phyloP scores from a whole-genome alignment of 2,329 filamentous ascomycete species.

The Apiospora koreana region DNA sequence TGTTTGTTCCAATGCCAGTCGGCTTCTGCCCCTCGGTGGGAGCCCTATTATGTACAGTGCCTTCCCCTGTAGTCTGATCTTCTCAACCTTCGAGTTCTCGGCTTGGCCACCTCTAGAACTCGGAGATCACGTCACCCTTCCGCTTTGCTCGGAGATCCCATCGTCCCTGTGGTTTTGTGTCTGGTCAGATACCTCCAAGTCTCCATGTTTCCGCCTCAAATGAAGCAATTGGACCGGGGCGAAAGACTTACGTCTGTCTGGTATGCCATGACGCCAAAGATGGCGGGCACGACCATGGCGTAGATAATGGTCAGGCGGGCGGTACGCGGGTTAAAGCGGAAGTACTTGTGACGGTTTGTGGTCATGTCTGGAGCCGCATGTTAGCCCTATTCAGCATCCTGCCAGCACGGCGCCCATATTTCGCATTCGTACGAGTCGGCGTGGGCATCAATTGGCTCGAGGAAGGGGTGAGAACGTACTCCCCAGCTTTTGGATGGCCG shows the following conservation, averaged over 20 bases:
- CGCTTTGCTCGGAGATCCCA: slow-evolving; percentile 85
- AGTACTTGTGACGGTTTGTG: slow-evolving; percentile 87
- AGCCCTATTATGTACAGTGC: slow-evolving; percentile 2
- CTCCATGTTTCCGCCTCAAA: neutral
- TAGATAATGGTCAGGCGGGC: slow-evolving; percentile 80
- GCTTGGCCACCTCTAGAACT: slow-evolving; percentile 58
- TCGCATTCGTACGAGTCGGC: neutral
- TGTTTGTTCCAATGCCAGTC: neutral
- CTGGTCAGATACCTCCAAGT: neutral
- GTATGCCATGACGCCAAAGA: slow-evolving; percentile 73
- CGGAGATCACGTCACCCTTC: slow-evolving; percentile 78
- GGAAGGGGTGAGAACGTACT: slow-evolving; percentile 36
- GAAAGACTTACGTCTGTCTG: slow-evolving; percentile 79
- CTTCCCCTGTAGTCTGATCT: neutral
- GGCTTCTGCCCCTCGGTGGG: neutral
- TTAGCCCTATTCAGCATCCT: neutral
- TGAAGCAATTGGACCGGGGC: neutral
- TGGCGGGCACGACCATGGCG: slow-evolving; percentile 68
- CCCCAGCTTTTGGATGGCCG: slow-evolving; percentile 46
- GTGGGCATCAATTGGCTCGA: neutral
- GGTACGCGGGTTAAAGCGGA: slow-evolving; percentile 87
- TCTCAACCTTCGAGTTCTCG: neutral
- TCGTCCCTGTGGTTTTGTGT: slow-evolving; percentile 65
- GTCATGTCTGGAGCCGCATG: slow-evolving; percentile 65
- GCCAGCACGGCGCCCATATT: neutral